phyloP scores from a whole-genome alignment of 768 basidiomycete genomes.

The Tremella fuciformis region DNA sequence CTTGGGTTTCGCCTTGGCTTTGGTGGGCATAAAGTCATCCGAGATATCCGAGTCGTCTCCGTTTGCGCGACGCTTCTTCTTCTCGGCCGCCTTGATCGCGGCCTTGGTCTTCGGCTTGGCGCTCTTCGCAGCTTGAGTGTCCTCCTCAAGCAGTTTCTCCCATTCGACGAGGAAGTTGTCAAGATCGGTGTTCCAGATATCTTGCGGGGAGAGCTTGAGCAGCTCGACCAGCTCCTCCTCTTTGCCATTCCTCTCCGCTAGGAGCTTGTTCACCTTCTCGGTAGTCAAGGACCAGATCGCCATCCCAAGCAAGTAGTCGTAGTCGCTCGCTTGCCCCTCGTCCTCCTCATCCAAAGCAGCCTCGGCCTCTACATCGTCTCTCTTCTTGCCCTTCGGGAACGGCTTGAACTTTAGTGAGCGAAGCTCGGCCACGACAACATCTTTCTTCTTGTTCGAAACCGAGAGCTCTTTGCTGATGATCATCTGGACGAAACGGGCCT shows the following conservation, averaged over 20 bases:
- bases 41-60: constrained; percentile 54
- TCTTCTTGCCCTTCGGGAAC: constrained; percentile 75
- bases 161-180: constrained; percentile 78
- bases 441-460: constrained; percentile 84
- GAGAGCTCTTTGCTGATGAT: constrained; percentile 78
- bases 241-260: constrained; percentile 74
- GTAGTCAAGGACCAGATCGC: constrained; percentile 89
- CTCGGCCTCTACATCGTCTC: constrained; percentile 65
- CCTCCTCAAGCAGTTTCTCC: constrained; percentile 56
- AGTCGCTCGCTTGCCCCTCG: constrained; percentile 61
- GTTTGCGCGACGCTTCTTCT: constrained; percentile 53
- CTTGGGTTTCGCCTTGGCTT: constrained; percentile 52
- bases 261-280: constrained; percentile 81
- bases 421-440: constrained; percentile 77
- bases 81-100: constrained; percentile 55
- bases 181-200: constrained; percentile 86
- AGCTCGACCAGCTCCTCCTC: constrained; percentile 74
- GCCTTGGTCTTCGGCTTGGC: constrained; percentile 59
- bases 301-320: constrained; percentile 92
- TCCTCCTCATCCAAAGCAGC: constrained; percentile 61
- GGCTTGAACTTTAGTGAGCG: constrained; percentile 81
- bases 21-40: constrained; percentile 61
- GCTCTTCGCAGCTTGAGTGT: constrained; percentile 56
- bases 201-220: constrained; percentile 71
- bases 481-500: constrained; percentile 96